Conservation (phyloP, 805 yeast species). For the Wickerhamiella galacta region DNA sequence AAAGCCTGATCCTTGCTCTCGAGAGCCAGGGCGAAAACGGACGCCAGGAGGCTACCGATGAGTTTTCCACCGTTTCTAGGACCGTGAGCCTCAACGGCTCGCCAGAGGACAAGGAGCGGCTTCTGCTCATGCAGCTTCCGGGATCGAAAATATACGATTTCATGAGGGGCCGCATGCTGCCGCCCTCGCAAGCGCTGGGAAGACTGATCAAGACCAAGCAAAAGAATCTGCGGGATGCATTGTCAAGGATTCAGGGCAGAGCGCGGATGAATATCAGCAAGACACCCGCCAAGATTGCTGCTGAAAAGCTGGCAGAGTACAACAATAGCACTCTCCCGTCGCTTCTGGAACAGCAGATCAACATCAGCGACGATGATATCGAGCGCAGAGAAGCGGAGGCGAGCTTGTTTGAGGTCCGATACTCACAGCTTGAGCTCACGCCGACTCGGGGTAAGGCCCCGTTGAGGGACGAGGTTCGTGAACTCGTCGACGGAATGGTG, state of each 20-base stretch:
- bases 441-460: conserved; percentile 30
- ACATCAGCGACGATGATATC: conserved; percentile 44
- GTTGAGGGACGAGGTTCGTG: conserved; percentile 30
- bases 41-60: conserved; percentile 12
- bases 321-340: conserved; percentile 34
- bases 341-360: conserved; percentile 40
- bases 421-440: conserved; percentile 34
- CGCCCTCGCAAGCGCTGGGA: conserved; percentile 14
- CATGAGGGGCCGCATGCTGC: conserved; percentile 18
- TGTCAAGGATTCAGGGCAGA: conserved; percentile 15
- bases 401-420: conserved; percentile 38
- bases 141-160: conserved; percentile 16
- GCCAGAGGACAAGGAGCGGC: conserved; percentile 5
- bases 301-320: conserved; percentile 30
- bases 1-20: conserved; percentile 9
- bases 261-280: conserved; percentile 13
- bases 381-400: conserved; percentile 44
- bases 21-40: conserved; percentile 12
- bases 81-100: conserved; percentile 10
- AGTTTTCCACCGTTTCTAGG: conserved; percentile 10
- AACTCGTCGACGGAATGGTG: conserved; percentile 56
- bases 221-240: conserved; percentile 13
- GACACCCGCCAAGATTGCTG: conserved; percentile 6
- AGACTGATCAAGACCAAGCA: conserved; percentile 14
- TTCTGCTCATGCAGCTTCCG: conserved; percentile 18